Conservation (phyloP, 208 protist genomes). For the Acanthamoeba culbertsoni region DNA sequence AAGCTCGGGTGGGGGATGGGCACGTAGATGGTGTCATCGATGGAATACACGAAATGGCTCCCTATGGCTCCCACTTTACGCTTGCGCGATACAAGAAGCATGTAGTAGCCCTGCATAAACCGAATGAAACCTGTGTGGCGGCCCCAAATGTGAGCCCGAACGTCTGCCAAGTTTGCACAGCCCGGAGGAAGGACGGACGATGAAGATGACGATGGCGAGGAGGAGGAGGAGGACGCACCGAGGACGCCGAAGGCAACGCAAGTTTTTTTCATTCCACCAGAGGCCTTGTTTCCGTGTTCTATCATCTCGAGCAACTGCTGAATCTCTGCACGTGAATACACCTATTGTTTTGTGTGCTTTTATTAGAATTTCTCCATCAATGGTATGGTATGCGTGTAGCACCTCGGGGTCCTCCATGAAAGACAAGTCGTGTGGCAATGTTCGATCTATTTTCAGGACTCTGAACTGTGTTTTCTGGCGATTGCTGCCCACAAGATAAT, state of each 20-base stretch:
- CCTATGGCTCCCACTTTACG: constrained; percentile 88
- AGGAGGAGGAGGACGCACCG: neutral
- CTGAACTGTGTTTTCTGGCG: constrained; percentile 63
- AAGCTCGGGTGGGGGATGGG: constrained; percentile 61
- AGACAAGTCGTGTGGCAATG: constrained; percentile 56
- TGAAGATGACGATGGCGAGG: too few relatives aligned
- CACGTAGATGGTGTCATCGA: constrained; percentile 82
- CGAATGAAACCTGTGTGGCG: constrained; percentile 86
- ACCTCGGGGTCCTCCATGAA: constrained; percentile 73
- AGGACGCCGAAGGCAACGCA: constrained; percentile 44
- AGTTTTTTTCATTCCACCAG: constrained; percentile 48
- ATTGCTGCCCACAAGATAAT: constrained; percentile 73
- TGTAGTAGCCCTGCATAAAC: constrained; percentile 92
- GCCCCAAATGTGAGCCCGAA: too few relatives aligned
- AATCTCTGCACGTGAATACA: constrained; percentile 67
- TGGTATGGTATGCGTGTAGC: neutral
- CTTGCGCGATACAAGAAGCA: constrained; percentile 88
- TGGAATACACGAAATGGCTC: constrained; percentile 89
- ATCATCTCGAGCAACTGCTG: constrained; percentile 70
- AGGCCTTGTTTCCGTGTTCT: constrained; percentile 50
- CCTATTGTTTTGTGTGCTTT: too few relatives aligned
- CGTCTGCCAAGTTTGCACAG: too few relatives aligned
- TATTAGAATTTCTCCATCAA: too few relatives aligned
- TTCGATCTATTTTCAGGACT: constrained; percentile 79
- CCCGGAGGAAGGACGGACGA: too few relatives aligned